These are phyloP conservation scores for Spatholobus suberectus DNA, from an alignment of 306 rosid genomes.

Conservation along the genomic window DNA sequence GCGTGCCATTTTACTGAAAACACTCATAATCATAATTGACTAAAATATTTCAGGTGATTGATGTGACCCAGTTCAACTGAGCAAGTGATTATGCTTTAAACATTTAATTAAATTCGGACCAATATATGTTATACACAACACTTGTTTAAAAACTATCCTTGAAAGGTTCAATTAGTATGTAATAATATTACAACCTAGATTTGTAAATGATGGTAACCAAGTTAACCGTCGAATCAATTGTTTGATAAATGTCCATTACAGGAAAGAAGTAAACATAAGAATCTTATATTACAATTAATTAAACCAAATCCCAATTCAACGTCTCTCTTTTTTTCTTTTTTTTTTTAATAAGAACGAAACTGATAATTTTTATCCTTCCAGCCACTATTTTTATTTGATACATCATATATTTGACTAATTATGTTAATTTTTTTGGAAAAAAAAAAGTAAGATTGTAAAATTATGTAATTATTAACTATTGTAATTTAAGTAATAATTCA, in stretches of 20 bases:
- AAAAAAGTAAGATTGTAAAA: background rate
- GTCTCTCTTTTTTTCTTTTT: background rate
- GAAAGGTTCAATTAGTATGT: background rate
- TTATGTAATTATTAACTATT: background rate
- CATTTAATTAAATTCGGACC: constrained; percentile 1
- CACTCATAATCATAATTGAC: background rate
- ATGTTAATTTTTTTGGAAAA: background rate
- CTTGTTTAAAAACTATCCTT: background rate
- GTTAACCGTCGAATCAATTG: background rate
- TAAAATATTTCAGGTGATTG: constrained; percentile 29
- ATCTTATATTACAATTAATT: background rate
- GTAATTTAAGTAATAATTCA: background rate
- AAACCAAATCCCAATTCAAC: background rate
- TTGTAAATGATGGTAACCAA: background rate
- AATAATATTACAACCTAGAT: background rate
- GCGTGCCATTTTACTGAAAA: background rate
- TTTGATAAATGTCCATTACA: background rate
- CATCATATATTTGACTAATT: background rate
- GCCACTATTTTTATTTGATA: background rate
- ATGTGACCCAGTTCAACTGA: background rate
- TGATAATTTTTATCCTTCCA: background rate
- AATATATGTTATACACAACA: background rate
- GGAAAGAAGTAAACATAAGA: background rate
- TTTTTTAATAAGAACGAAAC: background rate
- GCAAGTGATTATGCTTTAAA: constrained; percentile 13